Conservation (phyloP, 345 rosid genomes). For the Orychophragmus violaceus region DNA sequence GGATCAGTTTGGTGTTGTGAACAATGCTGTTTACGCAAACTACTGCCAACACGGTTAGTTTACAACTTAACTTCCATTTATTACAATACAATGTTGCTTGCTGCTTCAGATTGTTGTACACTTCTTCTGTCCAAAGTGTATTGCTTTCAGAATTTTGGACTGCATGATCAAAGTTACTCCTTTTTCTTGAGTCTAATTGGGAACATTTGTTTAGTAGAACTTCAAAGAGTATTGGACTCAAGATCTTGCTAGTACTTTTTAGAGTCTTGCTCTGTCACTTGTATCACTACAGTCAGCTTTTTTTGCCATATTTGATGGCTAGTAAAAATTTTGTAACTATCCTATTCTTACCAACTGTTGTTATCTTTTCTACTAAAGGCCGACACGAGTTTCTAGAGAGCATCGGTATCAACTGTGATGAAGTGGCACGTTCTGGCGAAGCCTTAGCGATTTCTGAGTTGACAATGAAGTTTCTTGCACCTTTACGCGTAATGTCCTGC, state of each 20-base stretch:
- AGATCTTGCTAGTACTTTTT: neutral
- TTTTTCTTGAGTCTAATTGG: neutral
- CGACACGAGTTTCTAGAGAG: constrained; percentile 71
- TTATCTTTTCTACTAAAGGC: constrained; percentile 34
- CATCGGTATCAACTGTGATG: constrained; percentile 58
- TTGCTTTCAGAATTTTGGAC: neutral
- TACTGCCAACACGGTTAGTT: constrained; percentile 76
- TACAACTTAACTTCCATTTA: neutral
- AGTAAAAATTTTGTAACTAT: neutral
- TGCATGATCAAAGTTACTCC: neutral
- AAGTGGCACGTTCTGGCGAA: constrained; percentile 59
- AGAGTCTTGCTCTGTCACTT: neutral
- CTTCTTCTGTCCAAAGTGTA: neutral
- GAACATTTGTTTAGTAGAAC: neutral
- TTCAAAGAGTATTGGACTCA: neutral
- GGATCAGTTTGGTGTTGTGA: constrained; percentile 88
- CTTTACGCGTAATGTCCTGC: constrained; percentile 45
- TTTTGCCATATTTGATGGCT: neutral
- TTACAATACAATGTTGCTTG: neutral
- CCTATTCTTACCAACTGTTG: neutral
- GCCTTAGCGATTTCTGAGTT: constrained; percentile 70
- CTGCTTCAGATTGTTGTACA: neutral
- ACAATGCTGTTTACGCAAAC: constrained; percentile 79
- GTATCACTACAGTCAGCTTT: neutral
- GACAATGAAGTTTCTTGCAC: constrained; percentile 69